Conservation (phyloP, 345 rosid genomes). For the Brassica incana region DNA sequence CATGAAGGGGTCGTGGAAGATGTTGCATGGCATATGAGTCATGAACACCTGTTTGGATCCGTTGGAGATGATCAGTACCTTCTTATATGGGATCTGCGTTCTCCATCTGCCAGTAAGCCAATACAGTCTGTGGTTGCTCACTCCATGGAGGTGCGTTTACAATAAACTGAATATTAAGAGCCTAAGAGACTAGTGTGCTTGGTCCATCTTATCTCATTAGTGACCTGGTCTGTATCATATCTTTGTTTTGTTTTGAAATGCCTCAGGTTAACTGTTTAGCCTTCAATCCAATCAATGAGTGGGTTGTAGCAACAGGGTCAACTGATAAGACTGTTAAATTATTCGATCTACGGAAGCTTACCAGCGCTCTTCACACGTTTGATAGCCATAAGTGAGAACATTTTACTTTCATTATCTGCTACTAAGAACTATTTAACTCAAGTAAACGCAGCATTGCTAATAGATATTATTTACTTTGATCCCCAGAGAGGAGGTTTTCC, state of each 20-base stretch:
- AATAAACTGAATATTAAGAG: background rate
- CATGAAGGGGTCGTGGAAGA: conserved; percentile 99
- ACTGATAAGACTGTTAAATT: conserved; percentile 98
- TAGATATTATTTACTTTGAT: conserved; percentile 24
- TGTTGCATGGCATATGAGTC: conserved; percentile 98
- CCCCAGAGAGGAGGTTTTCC: conserved; percentile 96
- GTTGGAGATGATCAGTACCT: conserved; percentile 97
- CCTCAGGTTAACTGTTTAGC: conserved; percentile 93
- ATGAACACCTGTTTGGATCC: conserved; percentile 94
- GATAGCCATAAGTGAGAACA: conserved; percentile 87
- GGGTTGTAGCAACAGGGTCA: conserved; percentile 99
- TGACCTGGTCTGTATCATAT: background rate
- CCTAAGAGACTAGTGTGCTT: background rate
- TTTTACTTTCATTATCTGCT: background rate
- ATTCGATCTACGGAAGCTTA: conserved; percentile 91
- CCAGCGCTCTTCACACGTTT: conserved; percentile 84
- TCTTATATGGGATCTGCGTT: conserved; percentile 88
- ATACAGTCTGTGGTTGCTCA: conserved; percentile 94
- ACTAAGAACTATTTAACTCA: background rate
- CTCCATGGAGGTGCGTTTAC: conserved; percentile 75
- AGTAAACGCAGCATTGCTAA: conserved; percentile 1
- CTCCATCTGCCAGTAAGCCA: conserved; percentile 73
- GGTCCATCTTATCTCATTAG: conserved; percentile 1
- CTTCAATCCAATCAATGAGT: conserved; percentile 96
- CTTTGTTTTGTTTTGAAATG: conserved; percentile 25